Conservation (phyloP, 1,139 yeast genomes). For the Arxiozyma slooffiae region DNA sequence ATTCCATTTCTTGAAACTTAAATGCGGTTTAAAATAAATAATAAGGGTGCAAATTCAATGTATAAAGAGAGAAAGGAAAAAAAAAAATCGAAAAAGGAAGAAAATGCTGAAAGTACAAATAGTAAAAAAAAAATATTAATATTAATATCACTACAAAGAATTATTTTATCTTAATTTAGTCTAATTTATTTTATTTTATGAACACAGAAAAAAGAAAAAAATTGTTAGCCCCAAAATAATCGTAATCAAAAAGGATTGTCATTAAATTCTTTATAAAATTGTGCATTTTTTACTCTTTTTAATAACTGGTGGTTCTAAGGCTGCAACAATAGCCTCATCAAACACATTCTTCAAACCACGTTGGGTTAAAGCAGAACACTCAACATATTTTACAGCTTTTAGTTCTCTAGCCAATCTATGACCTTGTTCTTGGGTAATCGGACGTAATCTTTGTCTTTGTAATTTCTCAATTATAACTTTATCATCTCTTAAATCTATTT, state of each 20-base stretch:
- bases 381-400: constrained; percentile 91
- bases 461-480: constrained; percentile 82
- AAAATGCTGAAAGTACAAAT: neutral
- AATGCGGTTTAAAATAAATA: too few species aligned
- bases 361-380: constrained; percentile 96
- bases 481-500: constrained; percentile 88
- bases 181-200: too few species aligned
- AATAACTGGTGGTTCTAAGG: constrained; percentile 82
- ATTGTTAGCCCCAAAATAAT: neutral
- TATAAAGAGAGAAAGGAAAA: neutral
- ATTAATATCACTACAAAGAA: neutral
- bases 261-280: constrained; percentile 35
- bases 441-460: constrained; percentile 80
- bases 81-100: neutral
- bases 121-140: too few species aligned
- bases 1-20: neutral
- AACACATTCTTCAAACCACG: constrained; percentile 91
- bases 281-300: constrained; percentile 69
- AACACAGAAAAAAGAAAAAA: neutral
- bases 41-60: neutral
- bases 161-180: too few species aligned
- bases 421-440: constrained; percentile 80
- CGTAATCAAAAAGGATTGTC: neutral
- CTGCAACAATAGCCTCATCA: constrained; percentile 96
- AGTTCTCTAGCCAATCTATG: constrained; percentile 87